Conservation (phyloP, 306 rosid species). For the Cajanus cajan region DNA sequence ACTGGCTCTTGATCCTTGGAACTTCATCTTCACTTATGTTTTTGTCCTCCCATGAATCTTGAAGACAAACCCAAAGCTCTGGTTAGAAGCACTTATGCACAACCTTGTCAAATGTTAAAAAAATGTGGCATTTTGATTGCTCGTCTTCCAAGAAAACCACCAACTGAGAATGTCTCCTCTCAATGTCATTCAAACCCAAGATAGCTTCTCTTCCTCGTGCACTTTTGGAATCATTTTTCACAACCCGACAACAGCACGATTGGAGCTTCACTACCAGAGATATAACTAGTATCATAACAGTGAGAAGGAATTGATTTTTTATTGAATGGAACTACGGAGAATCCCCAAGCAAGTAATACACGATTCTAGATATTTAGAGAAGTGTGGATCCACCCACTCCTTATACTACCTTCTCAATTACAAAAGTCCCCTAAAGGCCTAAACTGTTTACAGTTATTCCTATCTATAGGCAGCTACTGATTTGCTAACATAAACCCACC, state of each 20-base stretch:
- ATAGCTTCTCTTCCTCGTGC: background rate
- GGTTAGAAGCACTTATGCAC: background rate
- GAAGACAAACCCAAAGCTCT: background rate
- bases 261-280: background rate
- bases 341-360: background rate
- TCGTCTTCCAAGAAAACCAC: background rate
- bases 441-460: background rate
- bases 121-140: background rate
- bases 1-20: background rate
- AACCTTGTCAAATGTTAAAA: background rate
- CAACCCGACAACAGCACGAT: background rate
- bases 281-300: background rate
- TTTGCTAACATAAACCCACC: background rate
- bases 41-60: background rate
- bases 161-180: background rate
- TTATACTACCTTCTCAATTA: background rate
- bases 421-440: background rate
- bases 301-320: background rate
- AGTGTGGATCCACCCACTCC: background rate
- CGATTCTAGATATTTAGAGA: background rate
- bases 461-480: background rate
- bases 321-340: background rate
- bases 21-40: background rate
- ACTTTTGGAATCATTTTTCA: background rate
- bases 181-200: background rate